Conservation (phyloP, 345 rosid species). For the Camelina hispida region DNA sequence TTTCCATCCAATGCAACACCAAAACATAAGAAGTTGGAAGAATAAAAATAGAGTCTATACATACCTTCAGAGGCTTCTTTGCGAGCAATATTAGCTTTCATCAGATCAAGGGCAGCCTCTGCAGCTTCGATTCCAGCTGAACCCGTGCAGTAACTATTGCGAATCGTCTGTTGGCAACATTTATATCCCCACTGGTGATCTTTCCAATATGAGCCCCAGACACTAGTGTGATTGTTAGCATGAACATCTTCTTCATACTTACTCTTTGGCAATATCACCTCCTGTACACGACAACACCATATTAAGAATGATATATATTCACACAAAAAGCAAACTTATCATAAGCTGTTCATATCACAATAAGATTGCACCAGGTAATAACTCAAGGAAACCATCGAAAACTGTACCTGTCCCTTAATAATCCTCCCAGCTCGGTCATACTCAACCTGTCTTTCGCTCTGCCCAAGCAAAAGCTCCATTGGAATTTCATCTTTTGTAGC, state of each 20-base stretch:
- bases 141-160: slow-evolving; percentile 95
- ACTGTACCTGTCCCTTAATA: slow-evolving; percentile 67
- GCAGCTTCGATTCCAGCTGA: slow-evolving; percentile 92
- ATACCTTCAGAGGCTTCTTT: slow-evolving; percentile 66
- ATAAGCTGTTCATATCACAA: neutral
- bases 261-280: slow-evolving; percentile 66
- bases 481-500: slow-evolving; percentile 69
- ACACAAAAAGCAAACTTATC: neutral
- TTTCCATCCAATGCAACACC: neutral
- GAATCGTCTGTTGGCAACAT: slow-evolving; percentile 78
- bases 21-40: neutral
- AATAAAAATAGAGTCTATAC: slow-evolving; percentile 27
- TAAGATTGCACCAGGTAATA: neutral
- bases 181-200: slow-evolving; percentile 93
- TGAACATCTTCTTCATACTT: slow-evolving; percentile 71
- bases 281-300: slow-evolving; percentile 40
- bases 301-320: neutral
- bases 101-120: slow-evolving; percentile 79
- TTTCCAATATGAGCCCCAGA: slow-evolving; percentile 96
- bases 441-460: slow-evolving; percentile 74
- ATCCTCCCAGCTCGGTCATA: slow-evolving; percentile 71
- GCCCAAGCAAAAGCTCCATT: slow-evolving; percentile 66
- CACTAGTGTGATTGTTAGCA: slow-evolving; percentile 76
- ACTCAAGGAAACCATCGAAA: neutral
- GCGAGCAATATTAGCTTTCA: slow-evolving; percentile 83